Evolutionary conservation across 306 rosid genomes (phyloP), one percentile per base, ranked within the genome.

Genomic region (Corylus heterophylla): DNA sequence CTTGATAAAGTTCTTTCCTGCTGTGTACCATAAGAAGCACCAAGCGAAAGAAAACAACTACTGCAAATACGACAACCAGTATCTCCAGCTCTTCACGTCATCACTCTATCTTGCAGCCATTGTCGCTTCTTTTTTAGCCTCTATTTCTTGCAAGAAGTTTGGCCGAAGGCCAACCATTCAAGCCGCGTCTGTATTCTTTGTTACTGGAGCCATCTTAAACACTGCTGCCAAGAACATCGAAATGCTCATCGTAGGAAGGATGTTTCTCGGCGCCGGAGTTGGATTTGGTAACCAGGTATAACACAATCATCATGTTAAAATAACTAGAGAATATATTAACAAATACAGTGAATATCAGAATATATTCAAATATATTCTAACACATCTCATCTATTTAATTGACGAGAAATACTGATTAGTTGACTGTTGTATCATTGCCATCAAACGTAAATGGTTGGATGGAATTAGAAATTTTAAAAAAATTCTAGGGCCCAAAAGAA

Each of bases 61-160:
- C 75, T 85, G 88, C 59, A 81, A 85, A 39, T 85, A 69, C 56
- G 54, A 85, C n/a, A 79, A 74, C 25, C 71, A 59, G 20, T 42
- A 47, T 45, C 74, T 85, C 18, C 85, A 81, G 49, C 82, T 81
- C 14, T 85, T 85, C 66, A 85, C 88, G 16, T 81, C 85, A 4
- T 85, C 88, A 17, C 85, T 84, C 29, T 84, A 85, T 63, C 70
- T 85, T 3, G 88, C 88, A 5, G 85, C 85, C 73, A 70, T 78
- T 39, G 42, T 78, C 2, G 82, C 88, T 52, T 85, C 85, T 0
- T 78, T 78, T 31, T 3, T 27, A 2, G 85, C 85, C 10, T 77
- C 86, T 16, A 5, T 71, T 3, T 22, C 56, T 7, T 48, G 75
- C 25, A 80, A 80, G 76, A 39, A 22, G 8, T 55, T 47, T 17